These are phyloP conservation scores for Starmerella bombi DNA, from an alignment of 805 yeast species.

Conservation along the genomic window DNA sequence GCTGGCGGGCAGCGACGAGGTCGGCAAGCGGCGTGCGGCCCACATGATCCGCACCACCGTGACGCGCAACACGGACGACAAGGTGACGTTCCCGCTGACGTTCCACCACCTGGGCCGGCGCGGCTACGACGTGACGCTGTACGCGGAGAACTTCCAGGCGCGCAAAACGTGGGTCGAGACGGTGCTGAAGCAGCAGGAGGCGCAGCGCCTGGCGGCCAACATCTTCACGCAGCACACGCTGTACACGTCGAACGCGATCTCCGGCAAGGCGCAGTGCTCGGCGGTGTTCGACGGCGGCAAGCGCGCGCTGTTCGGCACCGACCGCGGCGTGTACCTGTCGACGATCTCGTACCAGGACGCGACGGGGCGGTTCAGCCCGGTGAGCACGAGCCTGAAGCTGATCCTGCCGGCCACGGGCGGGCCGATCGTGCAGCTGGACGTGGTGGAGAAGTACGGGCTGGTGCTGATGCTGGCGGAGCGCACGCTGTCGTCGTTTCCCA, in stretches of 20 bases:
- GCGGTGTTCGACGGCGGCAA: constrained; percentile 81
- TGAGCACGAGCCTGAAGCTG: constrained; percentile 42
- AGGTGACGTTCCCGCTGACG: constrained; percentile 33
- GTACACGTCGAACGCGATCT: constrained; percentile 8
- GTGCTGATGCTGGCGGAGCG: constrained; percentile 72
- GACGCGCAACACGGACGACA: constrained; percentile 15
- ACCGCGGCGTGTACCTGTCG: constrained; percentile 75
- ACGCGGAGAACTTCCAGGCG: constrained; percentile 34
- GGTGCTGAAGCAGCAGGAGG: constrained; percentile 64
- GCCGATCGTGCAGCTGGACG: constrained; percentile 74
- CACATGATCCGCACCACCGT: constrained; percentile 20
- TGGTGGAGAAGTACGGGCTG: constrained; percentile 79
- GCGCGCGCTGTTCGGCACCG: constrained; percentile 80
- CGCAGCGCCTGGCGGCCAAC: constrained; percentile 57
- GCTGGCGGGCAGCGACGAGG: constrained; percentile 68
- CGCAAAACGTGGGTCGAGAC: constrained; percentile 73
- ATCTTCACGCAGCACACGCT: constrained; percentile 67
- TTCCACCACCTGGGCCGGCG: constrained; percentile 40
- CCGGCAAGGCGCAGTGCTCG: constrained; percentile 37
- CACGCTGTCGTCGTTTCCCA: constrained; percentile 60
- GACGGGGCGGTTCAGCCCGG: constrained; percentile 29
- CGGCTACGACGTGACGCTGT: constrained; percentile 34
- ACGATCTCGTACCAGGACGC: constrained; percentile 48
- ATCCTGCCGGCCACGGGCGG: constrained; percentile 53
- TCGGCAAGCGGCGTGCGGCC: constrained; percentile 31